Conservation (phyloP, 2,329 filamentous ascomycete genomes). For the Microcyclosporella mali region DNA sequence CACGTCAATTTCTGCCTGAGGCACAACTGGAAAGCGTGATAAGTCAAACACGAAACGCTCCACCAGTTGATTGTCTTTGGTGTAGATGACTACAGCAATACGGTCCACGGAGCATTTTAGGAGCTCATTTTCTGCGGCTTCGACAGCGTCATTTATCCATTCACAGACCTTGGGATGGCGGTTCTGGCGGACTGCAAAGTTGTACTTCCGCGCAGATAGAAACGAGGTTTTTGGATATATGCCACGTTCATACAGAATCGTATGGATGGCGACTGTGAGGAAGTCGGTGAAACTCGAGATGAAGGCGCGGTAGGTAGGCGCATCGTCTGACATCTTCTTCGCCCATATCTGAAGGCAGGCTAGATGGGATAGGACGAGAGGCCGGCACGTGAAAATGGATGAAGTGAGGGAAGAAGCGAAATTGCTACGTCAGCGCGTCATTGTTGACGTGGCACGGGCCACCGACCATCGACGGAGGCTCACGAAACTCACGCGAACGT, state of each 20-base stretch:
- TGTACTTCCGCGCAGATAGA: constrained; percentile 71
- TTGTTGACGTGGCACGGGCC: no score
- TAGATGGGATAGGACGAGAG: no score
- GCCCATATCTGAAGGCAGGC: not conserved
- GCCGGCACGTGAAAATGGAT: no score
- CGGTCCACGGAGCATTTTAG: constrained; percentile 51
- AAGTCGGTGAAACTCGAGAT: constrained; percentile 70
- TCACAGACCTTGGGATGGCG: constrained; percentile 78
- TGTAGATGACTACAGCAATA: constrained; percentile 53
- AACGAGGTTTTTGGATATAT: constrained; percentile 77
- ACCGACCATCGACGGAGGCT: no score
- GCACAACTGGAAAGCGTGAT: constrained; percentile 49
- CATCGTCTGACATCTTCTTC: constrained; percentile 17
- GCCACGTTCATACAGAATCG: constrained; percentile 72
- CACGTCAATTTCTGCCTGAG: constrained; percentile 42
- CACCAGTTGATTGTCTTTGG: constrained; percentile 46
- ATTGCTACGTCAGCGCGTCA: not conserved
- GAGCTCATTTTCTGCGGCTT: constrained; percentile 65
- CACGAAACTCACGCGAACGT: no score
- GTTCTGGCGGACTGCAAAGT: constrained; percentile 76
- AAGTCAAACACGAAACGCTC: constrained; percentile 58
- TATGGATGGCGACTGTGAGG: constrained; percentile 75
- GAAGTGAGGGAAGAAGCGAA: not conserved
- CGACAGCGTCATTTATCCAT: constrained; percentile 77
- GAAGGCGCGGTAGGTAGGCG: constrained; percentile 48